These are phyloP conservation scores for Boletus vinaceobasis DNA, from an alignment of 768 basidiomycete species.

Conservation along the genomic window DNA sequence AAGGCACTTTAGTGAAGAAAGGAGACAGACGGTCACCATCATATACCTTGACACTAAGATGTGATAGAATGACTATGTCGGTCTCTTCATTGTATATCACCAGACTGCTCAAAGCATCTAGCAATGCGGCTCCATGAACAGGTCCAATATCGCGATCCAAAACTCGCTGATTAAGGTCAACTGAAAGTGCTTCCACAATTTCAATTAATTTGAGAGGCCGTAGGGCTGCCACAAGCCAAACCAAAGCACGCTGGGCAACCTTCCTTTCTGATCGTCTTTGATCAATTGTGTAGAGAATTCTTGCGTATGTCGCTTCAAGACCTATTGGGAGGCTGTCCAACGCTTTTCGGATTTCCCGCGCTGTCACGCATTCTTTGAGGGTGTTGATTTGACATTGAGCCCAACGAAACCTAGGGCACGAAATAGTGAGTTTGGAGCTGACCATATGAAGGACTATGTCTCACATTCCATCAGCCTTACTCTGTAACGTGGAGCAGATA, in stretches of 20 bases:
- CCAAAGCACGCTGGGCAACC: not conserved
- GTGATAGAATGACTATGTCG: not conserved
- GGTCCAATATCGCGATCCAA: not conserved
- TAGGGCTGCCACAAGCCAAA: not conserved
- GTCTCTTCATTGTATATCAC: not conserved
- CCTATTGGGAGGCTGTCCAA: not conserved
- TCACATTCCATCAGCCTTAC: not conserved
- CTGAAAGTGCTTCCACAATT: not conserved
- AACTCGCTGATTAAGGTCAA: not conserved
- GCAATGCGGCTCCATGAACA: not conserved
- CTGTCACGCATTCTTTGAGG: not conserved
- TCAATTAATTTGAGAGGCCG: not conserved
- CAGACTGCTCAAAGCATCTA: not conserved
- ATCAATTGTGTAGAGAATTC: not conserved
- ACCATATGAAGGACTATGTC: not conserved
- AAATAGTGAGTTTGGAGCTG: not conserved
- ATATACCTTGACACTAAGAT: no score
- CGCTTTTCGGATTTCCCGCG: not conserved
- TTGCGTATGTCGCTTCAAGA: not conserved
- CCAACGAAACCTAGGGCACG: not conserved
- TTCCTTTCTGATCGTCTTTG: not conserved
- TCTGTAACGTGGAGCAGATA: not conserved
- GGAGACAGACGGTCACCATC: not conserved
- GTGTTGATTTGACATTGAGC: not conserved
- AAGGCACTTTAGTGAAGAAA: not conserved